Percentiles rank a stretch among this genome's conserved stretches.
Conservation (phyloP, 164 flowering plant species). For the Euptelea pleiosperma region DNA sequence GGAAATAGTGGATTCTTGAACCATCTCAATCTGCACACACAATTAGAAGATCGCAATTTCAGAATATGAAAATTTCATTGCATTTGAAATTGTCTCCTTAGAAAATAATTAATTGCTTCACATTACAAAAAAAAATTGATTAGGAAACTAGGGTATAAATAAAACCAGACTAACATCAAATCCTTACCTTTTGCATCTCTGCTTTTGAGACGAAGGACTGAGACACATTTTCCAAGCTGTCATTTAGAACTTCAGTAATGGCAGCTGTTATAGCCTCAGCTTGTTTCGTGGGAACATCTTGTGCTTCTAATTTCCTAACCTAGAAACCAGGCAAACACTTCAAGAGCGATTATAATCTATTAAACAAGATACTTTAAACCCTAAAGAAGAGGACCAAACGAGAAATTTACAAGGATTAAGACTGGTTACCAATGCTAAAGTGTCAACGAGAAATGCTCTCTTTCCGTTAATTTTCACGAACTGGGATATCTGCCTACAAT, state of each 20-base stretch:
- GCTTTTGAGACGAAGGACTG: constrained; percentile 53
- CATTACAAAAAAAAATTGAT: too few relatives aligned
- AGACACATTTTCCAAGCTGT: constrained; percentile 70
- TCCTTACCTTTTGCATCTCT: constrained; percentile 76
- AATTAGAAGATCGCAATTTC: neutral
- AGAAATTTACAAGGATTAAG: neutral
- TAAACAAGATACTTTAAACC: neutral
- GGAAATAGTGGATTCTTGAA: constrained; percentile 55
- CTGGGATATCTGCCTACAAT: constrained; percentile 41
- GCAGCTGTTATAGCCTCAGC: constrained; percentile 87
- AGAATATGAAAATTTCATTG: neutral
- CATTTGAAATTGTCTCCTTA: neutral
- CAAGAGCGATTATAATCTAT: neutral
- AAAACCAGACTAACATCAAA: neutral
- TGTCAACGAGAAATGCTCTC: constrained; percentile 76
- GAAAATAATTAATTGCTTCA: too few relatives aligned
- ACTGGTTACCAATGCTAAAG: constrained; percentile 55
- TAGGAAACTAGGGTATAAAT: too few relatives aligned
- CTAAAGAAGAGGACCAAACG: neutral
- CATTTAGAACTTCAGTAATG: constrained; percentile 68
- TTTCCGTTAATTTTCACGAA: constrained; percentile 43
- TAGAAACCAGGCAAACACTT: constrained; percentile 13
- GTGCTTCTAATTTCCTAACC: constrained; percentile 72
- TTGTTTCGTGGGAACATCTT: constrained; percentile 72
- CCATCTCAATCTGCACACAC: constrained; percentile 44